Evolutionary conservation across 805 yeast genomes (phyloP).

Genomic region (Metschnikowia shivogae): DNA sequence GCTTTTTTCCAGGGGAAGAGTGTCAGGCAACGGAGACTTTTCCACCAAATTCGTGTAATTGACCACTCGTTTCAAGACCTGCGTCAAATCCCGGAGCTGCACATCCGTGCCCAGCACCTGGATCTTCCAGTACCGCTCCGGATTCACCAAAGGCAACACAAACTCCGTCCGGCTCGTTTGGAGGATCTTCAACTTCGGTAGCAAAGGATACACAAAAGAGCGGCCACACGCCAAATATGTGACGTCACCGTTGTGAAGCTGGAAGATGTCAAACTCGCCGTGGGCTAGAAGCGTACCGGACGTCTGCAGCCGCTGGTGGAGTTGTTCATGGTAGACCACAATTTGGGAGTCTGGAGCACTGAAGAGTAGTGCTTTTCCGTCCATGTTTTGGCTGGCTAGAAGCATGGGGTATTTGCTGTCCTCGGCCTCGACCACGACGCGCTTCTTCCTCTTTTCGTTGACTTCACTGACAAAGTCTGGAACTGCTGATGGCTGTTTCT

Average conservation of each 20-base stretch:
- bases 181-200: slow-evolving; percentile 59
- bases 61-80: slow-evolving; percentile 38
- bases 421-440: slow-evolving; percentile 8
- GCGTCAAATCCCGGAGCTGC: slow-evolving; percentile 26
- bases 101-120: slow-evolving; percentile 30
- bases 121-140: slow-evolving; percentile 70
- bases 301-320: slow-evolving; percentile 9
- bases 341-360: slow-evolving; percentile 29
- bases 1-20: background rate
- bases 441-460: slow-evolving; percentile 22
- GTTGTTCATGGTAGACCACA: slow-evolving; percentile 34
- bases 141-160: slow-evolving; percentile 64
- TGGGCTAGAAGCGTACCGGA: slow-evolving; percentile 54
- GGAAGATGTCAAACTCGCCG: slow-evolving; percentile 58
- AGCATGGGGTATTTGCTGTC: slow-evolving; percentile 12
- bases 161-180: slow-evolving; percentile 47
- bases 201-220: slow-evolving; percentile 68
- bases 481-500: slow-evolving; percentile 24
- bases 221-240: slow-evolving; percentile 62
- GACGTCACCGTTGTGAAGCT: slow-evolving; percentile 52
- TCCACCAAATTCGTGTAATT: slow-evolving; percentile 38
- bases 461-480: slow-evolving; percentile 24
- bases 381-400: slow-evolving; percentile 24
- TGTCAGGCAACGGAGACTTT: background rate
- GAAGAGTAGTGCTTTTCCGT: slow-evolving; percentile 36